Conservation (phyloP, 495 filamentous ascomycete genomes). For the Corynascus novoguineensis region DNA sequence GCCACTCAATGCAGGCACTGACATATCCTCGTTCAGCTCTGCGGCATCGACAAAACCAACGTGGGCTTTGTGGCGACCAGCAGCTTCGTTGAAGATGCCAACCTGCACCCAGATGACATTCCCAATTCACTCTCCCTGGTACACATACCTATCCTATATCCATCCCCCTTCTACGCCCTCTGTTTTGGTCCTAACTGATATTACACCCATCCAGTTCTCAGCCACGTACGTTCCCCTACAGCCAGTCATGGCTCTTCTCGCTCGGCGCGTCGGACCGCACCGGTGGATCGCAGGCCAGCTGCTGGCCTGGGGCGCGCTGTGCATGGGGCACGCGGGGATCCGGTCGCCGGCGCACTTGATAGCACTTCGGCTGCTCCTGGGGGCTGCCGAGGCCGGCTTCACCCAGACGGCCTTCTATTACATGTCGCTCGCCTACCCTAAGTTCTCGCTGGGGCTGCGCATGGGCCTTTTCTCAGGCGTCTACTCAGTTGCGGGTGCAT, state of each 20-base stretch:
- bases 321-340: constrained; percentile 2
- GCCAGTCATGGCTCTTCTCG: neutral
- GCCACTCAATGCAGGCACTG: neutral
- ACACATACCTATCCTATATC: neutral
- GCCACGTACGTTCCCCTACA: neutral
- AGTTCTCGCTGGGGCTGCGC: constrained; percentile 54
- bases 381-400: constrained; percentile 54
- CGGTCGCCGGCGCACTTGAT: neutral
- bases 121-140: neutral
- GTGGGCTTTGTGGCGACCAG: neutral
- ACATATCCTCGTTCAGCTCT: neutral
- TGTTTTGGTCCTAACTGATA: neutral
- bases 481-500: constrained; percentile 51
- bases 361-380: constrained; percentile 46
- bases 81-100: constrained; percentile 5
- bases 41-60: constrained; percentile 7
- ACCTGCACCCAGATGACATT: constrained; percentile 2
- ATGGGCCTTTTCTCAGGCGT: constrained; percentile 55
- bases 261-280: neutral
- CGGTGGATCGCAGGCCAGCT: neutral
- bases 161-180: too few relatives aligned
- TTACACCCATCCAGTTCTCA: neutral
- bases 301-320: neutral
- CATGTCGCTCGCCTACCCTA: constrained; percentile 56
- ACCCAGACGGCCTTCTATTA: constrained; percentile 53